phyloP scores from a whole-genome alignment of 345 rosid genomes.

The Passiflora organensis region DNA sequence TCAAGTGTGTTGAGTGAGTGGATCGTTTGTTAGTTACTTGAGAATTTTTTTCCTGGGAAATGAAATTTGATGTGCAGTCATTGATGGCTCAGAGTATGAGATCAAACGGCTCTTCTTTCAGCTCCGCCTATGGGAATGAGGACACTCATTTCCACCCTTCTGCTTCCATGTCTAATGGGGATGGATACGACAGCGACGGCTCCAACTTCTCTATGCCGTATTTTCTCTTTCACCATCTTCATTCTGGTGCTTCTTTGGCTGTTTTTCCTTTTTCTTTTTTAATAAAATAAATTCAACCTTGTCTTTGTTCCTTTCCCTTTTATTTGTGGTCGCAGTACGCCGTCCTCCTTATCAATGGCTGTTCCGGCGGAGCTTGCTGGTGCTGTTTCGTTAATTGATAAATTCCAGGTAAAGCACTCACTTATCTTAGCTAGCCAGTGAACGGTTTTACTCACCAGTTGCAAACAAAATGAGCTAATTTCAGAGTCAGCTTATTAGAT shows the following conservation, averaged over 20 bases:
- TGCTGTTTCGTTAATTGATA: conserved; percentile 87
- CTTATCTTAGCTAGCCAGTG: not conserved
- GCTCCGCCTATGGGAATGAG: conserved; percentile 41
- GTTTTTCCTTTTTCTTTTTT: conserved; percentile 5
- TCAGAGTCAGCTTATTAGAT: not conserved
- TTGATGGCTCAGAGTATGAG: conserved; percentile 49
- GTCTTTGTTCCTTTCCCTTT: not conserved
- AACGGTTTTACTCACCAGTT: not conserved
- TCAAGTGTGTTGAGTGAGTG: no score
- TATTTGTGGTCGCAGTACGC: conserved; percentile 37
- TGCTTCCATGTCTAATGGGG: conserved; percentile 47
- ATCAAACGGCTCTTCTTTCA: conserved; percentile 45
- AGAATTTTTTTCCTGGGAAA: not conserved
- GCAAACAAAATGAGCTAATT: not conserved
- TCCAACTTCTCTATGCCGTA: conserved; percentile 55
- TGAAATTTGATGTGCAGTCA: conserved; percentile 32
- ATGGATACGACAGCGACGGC: conserved; percentile 72
- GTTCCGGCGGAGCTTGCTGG: conserved; percentile 88
- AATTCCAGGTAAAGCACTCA: conserved; percentile 59
- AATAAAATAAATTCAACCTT: not conserved
- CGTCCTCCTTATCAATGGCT: conserved; percentile 44
- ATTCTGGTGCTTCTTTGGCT: not conserved
- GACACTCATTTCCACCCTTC: conserved; percentile 36
- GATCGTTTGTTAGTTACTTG: no score
- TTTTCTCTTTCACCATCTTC: conserved; percentile 17